Evolutionary conservation across 2,329 filamentous ascomycete genomes (phyloP).

Genomic region (Penicillium palitans): DNA sequence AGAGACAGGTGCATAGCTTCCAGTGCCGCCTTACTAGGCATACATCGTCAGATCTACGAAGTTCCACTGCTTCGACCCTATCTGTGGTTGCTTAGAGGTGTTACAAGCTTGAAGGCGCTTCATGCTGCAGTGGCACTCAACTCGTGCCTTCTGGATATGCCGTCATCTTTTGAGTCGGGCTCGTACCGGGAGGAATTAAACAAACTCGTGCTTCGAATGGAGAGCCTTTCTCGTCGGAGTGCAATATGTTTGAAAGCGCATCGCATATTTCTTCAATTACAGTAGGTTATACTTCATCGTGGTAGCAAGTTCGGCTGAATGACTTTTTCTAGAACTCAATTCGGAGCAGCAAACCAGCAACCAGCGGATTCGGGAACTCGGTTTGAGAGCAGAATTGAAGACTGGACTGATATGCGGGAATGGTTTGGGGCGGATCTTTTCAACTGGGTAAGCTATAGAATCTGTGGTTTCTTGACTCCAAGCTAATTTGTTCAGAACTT

Average conservation of each 20-base stretch:
- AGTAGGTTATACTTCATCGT: neutral
- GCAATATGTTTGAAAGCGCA: neutral
- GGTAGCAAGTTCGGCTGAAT: neutral
- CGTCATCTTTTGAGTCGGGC: neutral
- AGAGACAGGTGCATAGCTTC: slow-evolving; percentile 24
- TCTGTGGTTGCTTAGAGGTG: slow-evolving; percentile 28
- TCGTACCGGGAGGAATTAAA: neutral
- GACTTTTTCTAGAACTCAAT: neutral
- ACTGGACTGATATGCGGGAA: slow-evolving; percentile 25
- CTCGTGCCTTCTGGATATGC: slow-evolving; percentile 18
- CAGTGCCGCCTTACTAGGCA: slow-evolving; percentile 20
- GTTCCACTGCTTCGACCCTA: slow-evolving; percentile 24
- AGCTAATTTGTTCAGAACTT: neutral
- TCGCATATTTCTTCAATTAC: neutral
- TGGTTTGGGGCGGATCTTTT: slow-evolving; percentile 2
- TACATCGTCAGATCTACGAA: slow-evolving; percentile 27
- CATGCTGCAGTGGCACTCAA: slow-evolving; percentile 29
- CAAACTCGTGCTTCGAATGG: neutral
- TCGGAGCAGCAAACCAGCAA: neutral
- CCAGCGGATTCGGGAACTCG: neutral
- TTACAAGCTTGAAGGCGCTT: slow-evolving; percentile 31
- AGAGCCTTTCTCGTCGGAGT: neutral
- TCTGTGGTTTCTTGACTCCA: neutral
- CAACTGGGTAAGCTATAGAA: neutral
- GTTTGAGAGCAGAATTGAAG: slow-evolving; percentile 20